Evolutionary conservation across 345 rosid genomes (phyloP).

Genomic region (Boechera divaricarpa): DNA sequence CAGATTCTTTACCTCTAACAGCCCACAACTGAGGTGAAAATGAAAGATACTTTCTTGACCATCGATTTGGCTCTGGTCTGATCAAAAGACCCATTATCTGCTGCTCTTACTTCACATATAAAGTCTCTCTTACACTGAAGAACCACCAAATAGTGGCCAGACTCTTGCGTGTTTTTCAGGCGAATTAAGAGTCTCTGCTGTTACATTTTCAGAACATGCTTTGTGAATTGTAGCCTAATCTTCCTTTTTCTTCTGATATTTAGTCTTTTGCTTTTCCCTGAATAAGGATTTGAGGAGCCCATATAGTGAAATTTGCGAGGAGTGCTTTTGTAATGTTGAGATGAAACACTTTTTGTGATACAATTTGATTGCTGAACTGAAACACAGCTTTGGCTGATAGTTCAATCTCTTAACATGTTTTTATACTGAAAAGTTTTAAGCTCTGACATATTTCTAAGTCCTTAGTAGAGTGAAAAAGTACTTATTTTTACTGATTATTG

Average conservation of each 20-base stretch:
- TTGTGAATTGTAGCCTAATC: conserved; percentile 42
- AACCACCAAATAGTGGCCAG: conserved; percentile 26
- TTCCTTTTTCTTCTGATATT: conserved; percentile 14
- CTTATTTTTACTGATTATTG: conserved; percentile 22
- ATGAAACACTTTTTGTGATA: conserved; percentile 37
- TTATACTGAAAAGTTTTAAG: not conserved
- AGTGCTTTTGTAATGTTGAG: conserved; percentile 36
- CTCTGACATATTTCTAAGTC: not conserved
- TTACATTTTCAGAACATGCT: conserved; percentile 34
- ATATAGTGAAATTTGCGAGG: conserved; percentile 36
- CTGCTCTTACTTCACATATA: conserved; percentile 33
- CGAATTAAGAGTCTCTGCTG: conserved; percentile 35
- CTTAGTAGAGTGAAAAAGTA: conserved; percentile 8
- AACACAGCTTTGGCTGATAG: conserved; percentile 30
- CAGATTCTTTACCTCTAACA: conserved; percentile 67
- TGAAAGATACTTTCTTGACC: conserved; percentile 22
- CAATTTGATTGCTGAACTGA: conserved; percentile 21
- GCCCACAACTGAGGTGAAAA: conserved; percentile 50
- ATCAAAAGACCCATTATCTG: conserved; percentile 27
- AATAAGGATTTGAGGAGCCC: conserved; percentile 34
- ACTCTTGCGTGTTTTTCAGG: conserved; percentile 46
- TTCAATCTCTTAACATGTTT: not conserved
- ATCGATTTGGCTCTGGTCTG: conserved; percentile 25
- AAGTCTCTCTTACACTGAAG: conserved; percentile 43
- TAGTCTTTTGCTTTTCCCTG: conserved; percentile 24